These are phyloP conservation scores for Leptodontidium sp. DNA, from an alignment of 2,329 filamentous ascomycete genomes.

Conservation along the genomic window DNA sequence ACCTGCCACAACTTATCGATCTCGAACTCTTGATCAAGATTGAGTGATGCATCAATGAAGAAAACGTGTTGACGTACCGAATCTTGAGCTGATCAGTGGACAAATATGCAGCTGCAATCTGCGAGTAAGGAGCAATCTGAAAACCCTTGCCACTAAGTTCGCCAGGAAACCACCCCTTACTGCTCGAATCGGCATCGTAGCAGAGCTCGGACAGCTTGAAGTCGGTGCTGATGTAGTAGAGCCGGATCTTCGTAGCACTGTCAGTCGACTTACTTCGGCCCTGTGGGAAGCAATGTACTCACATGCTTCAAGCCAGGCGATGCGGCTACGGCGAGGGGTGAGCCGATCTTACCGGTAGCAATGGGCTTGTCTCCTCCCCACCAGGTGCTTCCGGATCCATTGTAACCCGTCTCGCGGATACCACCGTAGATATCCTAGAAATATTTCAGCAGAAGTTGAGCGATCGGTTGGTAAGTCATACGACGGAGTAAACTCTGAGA, in stretches of 20 bases:
- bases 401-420: slow-evolving; percentile 24
- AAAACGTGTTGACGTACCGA: neutral
- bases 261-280: neutral
- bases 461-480: neutral
- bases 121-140: slow-evolving; percentile 23
- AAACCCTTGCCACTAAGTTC: slow-evolving; percentile 16
- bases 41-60: too few species aligned
- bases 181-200: slow-evolving; percentile 22
- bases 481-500: slow-evolving; percentile 24
- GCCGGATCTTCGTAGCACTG: slow-evolving; percentile 15
- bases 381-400: slow-evolving; percentile 22
- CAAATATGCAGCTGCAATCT: slow-evolving; percentile 24
- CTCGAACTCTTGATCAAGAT: too few species aligned
- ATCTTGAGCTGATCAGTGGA: slow-evolving; percentile 6
- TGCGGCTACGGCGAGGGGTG: slow-evolving; percentile 18
- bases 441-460: neutral
- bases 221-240: slow-evolving; percentile 26
- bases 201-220: slow-evolving; percentile 25
- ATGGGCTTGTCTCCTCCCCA: slow-evolving; percentile 17
- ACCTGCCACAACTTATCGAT: too few species aligned
- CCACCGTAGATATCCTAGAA: slow-evolving; percentile 18
- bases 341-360: slow-evolving; percentile 9
- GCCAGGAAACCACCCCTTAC: slow-evolving; percentile 24
- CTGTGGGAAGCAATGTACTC: neutral
- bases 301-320: slow-evolving; percentile 23